Percentiles rank a stretch among this genome's conserved stretches.
phyloP scores from a whole-genome alignment of 1,284 basidiomycete species.

The Leccinum ponderosum region DNA sequence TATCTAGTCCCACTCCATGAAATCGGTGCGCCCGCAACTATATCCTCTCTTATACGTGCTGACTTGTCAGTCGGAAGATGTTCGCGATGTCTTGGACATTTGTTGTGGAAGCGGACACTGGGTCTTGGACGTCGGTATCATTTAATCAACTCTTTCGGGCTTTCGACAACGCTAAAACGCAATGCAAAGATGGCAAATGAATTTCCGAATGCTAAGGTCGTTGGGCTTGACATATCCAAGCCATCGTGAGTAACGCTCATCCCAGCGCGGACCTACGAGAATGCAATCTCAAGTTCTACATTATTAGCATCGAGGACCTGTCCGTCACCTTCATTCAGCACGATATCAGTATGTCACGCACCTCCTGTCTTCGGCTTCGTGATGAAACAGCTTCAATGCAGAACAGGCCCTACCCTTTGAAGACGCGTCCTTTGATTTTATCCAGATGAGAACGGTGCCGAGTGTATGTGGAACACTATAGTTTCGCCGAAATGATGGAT shows the following conservation, averaged over 20 bases:
- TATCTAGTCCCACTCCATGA: constrained; percentile 8
- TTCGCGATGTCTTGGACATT: constrained; percentile 7
- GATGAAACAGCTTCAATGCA: not conserved
- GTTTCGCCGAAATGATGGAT: too few species aligned
- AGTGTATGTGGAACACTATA: not conserved
- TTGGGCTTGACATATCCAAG: constrained; percentile 10
- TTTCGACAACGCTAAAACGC: not conserved
- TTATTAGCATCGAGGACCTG: not conserved
- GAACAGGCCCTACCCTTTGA: constrained; percentile 5
- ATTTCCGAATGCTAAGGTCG: constrained; percentile 6
- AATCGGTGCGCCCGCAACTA: not conserved
- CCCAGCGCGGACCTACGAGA: not conserved
- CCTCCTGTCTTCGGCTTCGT: not conserved
- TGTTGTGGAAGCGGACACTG: constrained; percentile 12
- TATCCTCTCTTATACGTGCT: not conserved
- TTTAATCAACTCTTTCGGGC: not conserved
- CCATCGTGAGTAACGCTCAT: not conserved
- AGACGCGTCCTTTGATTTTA: constrained; percentile 8
- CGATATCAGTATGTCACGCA: constrained; percentile 4
- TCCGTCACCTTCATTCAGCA: constrained; percentile 6
- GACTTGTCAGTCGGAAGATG: not conserved
- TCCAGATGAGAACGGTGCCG: constrained; percentile 10
- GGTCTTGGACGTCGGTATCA: constrained; percentile 6
- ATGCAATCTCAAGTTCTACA: not conserved
- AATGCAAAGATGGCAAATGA: constrained; percentile 5